Evolutionary conservation across 2,329 filamentous ascomycete species (phyloP), one percentile per base, ranked within the genome.

Genomic region (Sarocladium brachiariae): DNA sequence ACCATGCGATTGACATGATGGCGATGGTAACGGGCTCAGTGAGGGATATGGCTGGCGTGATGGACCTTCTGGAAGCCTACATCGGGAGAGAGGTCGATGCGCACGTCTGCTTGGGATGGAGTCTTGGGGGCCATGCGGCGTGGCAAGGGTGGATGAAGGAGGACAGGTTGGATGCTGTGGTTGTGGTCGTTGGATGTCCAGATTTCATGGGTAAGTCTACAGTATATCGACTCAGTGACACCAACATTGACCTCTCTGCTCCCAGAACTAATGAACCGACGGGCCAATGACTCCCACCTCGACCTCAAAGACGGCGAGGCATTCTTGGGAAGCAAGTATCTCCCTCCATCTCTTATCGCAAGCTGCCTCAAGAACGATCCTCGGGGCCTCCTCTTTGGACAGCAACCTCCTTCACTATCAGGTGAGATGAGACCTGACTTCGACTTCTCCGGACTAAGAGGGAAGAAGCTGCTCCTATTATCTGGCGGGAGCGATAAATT

Each of bases 1-100:
- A 75, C 6, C 93, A 97, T 70, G 92, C 90, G 0, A 82, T 89
- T 63, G 93, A 99, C 66, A 96, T 99, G 90, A 90, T 93, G 63
- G 83, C 80, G 25, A 80, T 82, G 54, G 85, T 91, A 53, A 79
- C 81, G 67, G 77, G 80, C 49, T 92, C 87, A 0, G 85, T 86
- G 13, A 68, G 72, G n/a, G 92, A 97, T 65, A 83, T 85, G 30
- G 80, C 77, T 14, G 74, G 84, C 9, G 70, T 97, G 54, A 84
- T 97, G 57, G 85, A 90, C 58, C 79, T 89, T 51, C 71, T 95
- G 2, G 80, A 81, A n/a, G 82, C 82, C 1, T 95, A 91, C 62
- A 69, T 93, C 19, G 56, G 61, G 14, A 65, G 70, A 33, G 59
- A 58, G 35, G 71, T 80, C 18, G 76, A 80, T 55, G 77, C 82